phyloP scores from a whole-genome alignment of 2,329 filamentous ascomycete species.

The Fusarium sp. region DNA sequence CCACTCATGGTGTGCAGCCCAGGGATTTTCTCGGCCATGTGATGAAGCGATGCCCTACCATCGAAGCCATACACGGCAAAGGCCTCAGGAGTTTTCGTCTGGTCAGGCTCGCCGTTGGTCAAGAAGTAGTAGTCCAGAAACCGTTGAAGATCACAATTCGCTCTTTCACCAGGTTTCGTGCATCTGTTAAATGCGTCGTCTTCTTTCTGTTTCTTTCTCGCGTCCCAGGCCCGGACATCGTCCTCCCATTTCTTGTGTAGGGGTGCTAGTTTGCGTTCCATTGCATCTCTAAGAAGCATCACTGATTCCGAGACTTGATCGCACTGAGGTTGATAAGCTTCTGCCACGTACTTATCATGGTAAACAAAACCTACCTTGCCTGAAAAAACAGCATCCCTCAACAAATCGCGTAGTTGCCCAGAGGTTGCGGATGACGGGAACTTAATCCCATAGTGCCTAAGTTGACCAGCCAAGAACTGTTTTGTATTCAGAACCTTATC shows the following conservation, averaged over 20 bases:
- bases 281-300: constrained; percentile 3
- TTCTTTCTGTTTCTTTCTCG: neutral
- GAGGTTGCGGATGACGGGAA: neutral
- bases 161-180: constrained; percentile 7
- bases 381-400: neutral
- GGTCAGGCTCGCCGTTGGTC: constrained; percentile 13
- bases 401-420: neutral
- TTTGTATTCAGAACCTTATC: neutral
- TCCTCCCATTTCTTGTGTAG: neutral
- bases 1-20: neutral
- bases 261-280: constrained; percentile 13
- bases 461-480: neutral
- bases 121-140: constrained; percentile 22
- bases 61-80: neutral
- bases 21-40: neutral
- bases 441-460: constrained; percentile 4
- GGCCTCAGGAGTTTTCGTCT: neutral
- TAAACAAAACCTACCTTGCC: neutral
- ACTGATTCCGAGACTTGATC: neutral
- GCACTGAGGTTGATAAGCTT: neutral
- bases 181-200: constrained; percentile 8
- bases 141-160: neutral
- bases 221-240: neutral
- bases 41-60: neutral
- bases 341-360: neutral